These are phyloP conservation scores for Ichthyophonus hoferi DNA, from an alignment of 208 protist species.

Conservation along the genomic window DNA sequence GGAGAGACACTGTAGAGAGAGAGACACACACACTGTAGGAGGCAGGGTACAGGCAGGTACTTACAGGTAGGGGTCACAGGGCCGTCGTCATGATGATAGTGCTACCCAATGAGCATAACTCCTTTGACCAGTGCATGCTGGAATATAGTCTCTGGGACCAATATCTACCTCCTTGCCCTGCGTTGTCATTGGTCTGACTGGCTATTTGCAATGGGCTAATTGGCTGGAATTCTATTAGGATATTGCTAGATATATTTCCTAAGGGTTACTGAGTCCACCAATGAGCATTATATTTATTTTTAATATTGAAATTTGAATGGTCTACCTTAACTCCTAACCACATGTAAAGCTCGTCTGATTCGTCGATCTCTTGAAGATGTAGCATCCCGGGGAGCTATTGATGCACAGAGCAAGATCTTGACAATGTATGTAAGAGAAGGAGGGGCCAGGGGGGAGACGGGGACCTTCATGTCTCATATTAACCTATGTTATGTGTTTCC, in stretches of 20 bases:
- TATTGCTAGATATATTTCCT: too few species aligned
- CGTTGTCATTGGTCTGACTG: too few species aligned
- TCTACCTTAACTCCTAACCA: background rate
- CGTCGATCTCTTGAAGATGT: slow-evolving; percentile 17
- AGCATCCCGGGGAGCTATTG: background rate
- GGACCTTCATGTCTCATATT: background rate
- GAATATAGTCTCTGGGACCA: slow-evolving; percentile 61
- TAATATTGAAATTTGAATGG: too few species aligned
- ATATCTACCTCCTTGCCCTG: slow-evolving; percentile 3
- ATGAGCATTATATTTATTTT: too few species aligned
- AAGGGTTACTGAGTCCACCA: too few species aligned
- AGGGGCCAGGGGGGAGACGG: too few species aligned
- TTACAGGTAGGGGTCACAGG: background rate
- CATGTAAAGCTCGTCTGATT: background rate
- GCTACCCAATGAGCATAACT: slow-evolving; percentile 81
- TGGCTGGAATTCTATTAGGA: too few species aligned
- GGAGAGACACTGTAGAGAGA: background rate
- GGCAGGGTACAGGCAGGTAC: background rate
- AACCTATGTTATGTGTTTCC: background rate
- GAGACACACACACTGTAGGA: background rate
- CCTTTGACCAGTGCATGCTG: slow-evolving; percentile 77
- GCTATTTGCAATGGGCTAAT: too few species aligned
- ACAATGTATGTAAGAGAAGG: slow-evolving; percentile 12
- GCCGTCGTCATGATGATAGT: slow-evolving; percentile 76
- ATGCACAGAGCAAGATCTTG: background rate